Conservation (phyloP, 352 stramenopile genomes). For the Globisporangium abappressorium region DNA sequence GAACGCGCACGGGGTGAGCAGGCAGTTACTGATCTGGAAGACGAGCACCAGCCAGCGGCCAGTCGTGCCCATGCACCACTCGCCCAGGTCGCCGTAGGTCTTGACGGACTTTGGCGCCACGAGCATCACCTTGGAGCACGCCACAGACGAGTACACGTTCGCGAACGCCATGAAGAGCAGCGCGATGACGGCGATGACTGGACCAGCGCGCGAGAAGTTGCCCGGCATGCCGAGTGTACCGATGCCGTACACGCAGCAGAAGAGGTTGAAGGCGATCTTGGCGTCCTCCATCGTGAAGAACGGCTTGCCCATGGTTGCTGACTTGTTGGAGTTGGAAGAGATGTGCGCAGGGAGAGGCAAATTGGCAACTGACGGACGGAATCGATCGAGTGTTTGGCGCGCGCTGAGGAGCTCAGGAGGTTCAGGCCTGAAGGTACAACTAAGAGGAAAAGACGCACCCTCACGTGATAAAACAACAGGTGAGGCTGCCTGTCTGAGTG, state of each 20-base stretch:
- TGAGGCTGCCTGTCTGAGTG: neutral
- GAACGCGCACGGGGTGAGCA: constrained; percentile 22
- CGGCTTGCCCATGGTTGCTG: constrained; percentile 5
- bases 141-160: constrained; percentile 31
- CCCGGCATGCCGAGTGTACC: constrained; percentile 30
- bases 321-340: neutral
- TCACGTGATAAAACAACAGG: neutral
- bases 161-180: constrained; percentile 27
- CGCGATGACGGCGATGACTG: constrained; percentile 20
- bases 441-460: neutral
- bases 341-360: neutral
- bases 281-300: constrained; percentile 28
- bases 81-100: constrained; percentile 29
- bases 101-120: constrained; percentile 22
- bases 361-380: constrained; percentile 4
- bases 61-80: constrained; percentile 25
- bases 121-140: constrained; percentile 26
- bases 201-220: constrained; percentile 27
- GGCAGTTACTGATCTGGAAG: constrained; percentile 15
- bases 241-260: constrained; percentile 28
- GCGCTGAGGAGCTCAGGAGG: too few species aligned
- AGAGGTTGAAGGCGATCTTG: constrained; percentile 22
- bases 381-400: neutral
- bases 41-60: constrained; percentile 25
- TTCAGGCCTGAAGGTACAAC: too few species aligned